Evolutionary conservation across 2,329 filamentous ascomycete species (phyloP), one percentile per base, ranked within the genome.

Genomic region (Aspergillus sp.): DNA sequence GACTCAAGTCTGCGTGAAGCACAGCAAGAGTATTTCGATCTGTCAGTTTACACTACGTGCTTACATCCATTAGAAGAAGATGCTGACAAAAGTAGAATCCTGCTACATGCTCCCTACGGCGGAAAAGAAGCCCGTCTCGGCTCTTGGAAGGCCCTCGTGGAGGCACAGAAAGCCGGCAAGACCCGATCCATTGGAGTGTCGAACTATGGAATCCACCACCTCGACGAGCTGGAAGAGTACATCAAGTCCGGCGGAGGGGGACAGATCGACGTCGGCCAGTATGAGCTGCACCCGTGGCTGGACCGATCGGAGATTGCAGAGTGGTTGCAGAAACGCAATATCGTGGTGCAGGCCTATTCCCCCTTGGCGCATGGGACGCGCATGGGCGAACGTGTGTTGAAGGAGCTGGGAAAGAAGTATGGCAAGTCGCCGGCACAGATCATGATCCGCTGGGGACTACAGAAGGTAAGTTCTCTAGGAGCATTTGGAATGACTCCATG

Each of bases 271-370:
- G 85, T 94, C 54, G 94, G 94, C 69, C 91, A 95, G 77, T 89
- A 93, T 68, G 89, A 94, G 73, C 84, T 93, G 1, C 90, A 94
- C 63, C 91, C 90, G 0, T 95, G 94, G 83, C 91, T 93, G 73
- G 92, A 89, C 1, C 85, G 89, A 55, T 81, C 80, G 0, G 81
- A 83, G 39, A 92, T 95, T 63, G 84, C 86, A 0, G 81, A 83
- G 12, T 87, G 86, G 67, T 91, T 91, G 70, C 81, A 85, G 59
- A 78, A 85, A 62, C 80, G 93, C 64, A 78, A 80, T 39, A 92
- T 95, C 59, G 78, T 88, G 0, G 82, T 95, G 1, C 87, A 95
- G 76, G 91, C 91, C 0, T 96, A 95, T 66, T 90, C 90, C 6
- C 91, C 91, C 5, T 83, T 95, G 2, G 91, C 87, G 3, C 83